Conservation (phyloP, 2,329 filamentous ascomycete genomes). For the Calonectria henricotiae region DNA sequence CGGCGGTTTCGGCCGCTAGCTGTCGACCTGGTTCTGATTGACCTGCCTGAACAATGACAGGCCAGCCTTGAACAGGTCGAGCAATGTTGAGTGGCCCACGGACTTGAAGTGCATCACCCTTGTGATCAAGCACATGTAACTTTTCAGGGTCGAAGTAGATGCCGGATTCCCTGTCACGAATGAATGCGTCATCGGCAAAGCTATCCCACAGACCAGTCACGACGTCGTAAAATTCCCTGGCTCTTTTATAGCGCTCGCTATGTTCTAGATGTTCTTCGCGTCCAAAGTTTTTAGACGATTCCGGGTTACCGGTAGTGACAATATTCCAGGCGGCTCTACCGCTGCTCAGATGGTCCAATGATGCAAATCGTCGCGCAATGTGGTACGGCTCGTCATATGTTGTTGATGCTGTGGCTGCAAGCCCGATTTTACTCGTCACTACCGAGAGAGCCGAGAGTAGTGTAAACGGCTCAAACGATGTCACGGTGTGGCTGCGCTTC, state of each 20-base stretch:
- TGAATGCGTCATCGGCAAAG: conserved; percentile 71
- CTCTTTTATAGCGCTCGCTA: conserved; percentile 66
- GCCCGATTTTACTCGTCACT: conserved; percentile 67
- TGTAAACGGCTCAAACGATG: conserved; percentile 72
- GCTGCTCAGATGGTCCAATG: conserved; percentile 68
- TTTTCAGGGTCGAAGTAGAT: conserved; percentile 68
- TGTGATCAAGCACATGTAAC: conserved; percentile 69
- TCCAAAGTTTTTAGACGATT: conserved; percentile 69
- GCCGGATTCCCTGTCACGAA: conserved; percentile 65
- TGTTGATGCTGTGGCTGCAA: conserved; percentile 70
- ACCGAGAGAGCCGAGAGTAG: conserved; percentile 66
- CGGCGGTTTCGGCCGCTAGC: conserved; percentile 69
- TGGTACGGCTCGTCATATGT: conserved; percentile 72
- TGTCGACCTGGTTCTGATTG: conserved; percentile 69
- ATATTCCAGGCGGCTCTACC: conserved; percentile 71
- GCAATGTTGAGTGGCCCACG: conserved; percentile 67
- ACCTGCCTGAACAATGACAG: conserved; percentile 71
- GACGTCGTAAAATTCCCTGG: conserved; percentile 69
- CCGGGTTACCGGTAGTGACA: conserved; percentile 69
- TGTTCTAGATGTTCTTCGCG: conserved; percentile 68
- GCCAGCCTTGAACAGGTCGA: conserved; percentile 69
- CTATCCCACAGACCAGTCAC: conserved; percentile 70
- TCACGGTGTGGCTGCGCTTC: conserved; percentile 72
- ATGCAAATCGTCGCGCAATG: conserved; percentile 69
- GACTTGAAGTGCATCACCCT: conserved; percentile 57